Conservation (phyloP, 2,329 filamentous ascomycete genomes). For the Podosphaera aphanis region DNA sequence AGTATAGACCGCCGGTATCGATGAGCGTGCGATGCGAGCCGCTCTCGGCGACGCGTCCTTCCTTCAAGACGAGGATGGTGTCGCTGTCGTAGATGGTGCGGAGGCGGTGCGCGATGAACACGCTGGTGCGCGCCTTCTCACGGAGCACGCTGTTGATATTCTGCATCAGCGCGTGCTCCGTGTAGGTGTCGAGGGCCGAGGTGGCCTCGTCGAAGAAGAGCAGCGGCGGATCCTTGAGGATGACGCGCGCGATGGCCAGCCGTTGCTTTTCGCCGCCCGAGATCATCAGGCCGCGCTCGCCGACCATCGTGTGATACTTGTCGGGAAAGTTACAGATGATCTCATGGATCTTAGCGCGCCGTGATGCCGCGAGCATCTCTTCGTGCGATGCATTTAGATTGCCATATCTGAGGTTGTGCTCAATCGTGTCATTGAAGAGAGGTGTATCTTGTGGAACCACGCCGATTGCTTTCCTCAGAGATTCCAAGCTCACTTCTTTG, state of each 20-base stretch:
- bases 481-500: slow-evolving; percentile 58
- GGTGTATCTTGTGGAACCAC: slow-evolving; percentile 95
- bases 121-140: slow-evolving; percentile 71
- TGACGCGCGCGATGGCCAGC: slow-evolving; percentile 57
- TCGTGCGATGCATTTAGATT: slow-evolving; percentile 52
- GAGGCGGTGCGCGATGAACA: slow-evolving; percentile 82
- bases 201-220: slow-evolving; percentile 94
- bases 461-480: slow-evolving; percentile 63
- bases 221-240: slow-evolving; percentile 73
- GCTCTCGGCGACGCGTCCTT: slow-evolving; percentile 65
- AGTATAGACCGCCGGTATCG: slow-evolving; percentile 56
- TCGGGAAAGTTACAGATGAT: slow-evolving; percentile 59
- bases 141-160: slow-evolving; percentile 85
- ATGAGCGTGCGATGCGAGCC: slow-evolving; percentile 74
- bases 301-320: slow-evolving; percentile 79
- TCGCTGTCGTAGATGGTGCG: slow-evolving; percentile 87
- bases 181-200: slow-evolving; percentile 77
- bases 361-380: slow-evolving; percentile 52
- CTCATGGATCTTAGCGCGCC: slow-evolving; percentile 64
- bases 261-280: slow-evolving; percentile 87
- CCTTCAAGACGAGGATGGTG: slow-evolving; percentile 71
- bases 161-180: slow-evolving; percentile 67
- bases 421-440: slow-evolving; percentile 88
- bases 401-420: slow-evolving; percentile 88
- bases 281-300: slow-evolving; percentile 90